Evolutionary conservation across 2,329 filamentous ascomycete genomes (phyloP).

Genomic region (Raffaelea ambrosiae): DNA sequence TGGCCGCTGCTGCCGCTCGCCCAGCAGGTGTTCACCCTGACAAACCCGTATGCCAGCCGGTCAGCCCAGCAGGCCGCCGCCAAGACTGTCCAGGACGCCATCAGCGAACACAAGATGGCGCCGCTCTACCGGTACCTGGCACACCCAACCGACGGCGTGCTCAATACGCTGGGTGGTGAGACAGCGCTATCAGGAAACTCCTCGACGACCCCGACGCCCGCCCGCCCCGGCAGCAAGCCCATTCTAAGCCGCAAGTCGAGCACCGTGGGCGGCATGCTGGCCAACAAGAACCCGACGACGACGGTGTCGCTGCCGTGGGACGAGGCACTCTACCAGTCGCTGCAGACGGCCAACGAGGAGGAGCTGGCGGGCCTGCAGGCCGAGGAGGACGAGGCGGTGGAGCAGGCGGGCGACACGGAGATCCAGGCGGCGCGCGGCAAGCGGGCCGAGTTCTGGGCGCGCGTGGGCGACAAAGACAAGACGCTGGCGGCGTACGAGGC

Average conservation of each 20-base stretch:
- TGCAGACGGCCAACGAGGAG: slow-evolving; percentile 69
- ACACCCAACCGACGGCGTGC: slow-evolving; percentile 71
- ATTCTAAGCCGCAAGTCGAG: slow-evolving; percentile 60
- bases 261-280: slow-evolving; percentile 60
- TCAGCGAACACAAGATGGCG: slow-evolving; percentile 77
- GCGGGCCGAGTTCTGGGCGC: slow-evolving; percentile 91
- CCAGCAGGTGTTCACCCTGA: slow-evolving; percentile 81
- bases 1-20: slow-evolving; percentile 74
- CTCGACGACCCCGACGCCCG: slow-evolving; percentile 6
- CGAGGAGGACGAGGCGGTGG: slow-evolving; percentile 86
- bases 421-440: slow-evolving; percentile 88
- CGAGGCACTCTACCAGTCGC: slow-evolving; percentile 71
- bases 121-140: slow-evolving; percentile 79
- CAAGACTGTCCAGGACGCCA: slow-evolving; percentile 72
- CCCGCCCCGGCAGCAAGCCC: slow-evolving; percentile 27
- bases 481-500: slow-evolving; percentile 87
- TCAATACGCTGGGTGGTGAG: slow-evolving; percentile 63
- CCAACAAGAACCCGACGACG: slow-evolving; percentile 56
- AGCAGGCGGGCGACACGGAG: slow-evolving; percentile 95
- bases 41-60: slow-evolving; percentile 65
- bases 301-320: slow-evolving; percentile 79
- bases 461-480: slow-evolving; percentile 97
- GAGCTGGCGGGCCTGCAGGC: slow-evolving; percentile 72
- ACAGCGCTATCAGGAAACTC: neutral
- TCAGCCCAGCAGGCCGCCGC: slow-evolving; percentile 60